Evolutionary conservation across 768 basidiomycete genomes (phyloP).

Genomic region (Amanita phalloides): DNA sequence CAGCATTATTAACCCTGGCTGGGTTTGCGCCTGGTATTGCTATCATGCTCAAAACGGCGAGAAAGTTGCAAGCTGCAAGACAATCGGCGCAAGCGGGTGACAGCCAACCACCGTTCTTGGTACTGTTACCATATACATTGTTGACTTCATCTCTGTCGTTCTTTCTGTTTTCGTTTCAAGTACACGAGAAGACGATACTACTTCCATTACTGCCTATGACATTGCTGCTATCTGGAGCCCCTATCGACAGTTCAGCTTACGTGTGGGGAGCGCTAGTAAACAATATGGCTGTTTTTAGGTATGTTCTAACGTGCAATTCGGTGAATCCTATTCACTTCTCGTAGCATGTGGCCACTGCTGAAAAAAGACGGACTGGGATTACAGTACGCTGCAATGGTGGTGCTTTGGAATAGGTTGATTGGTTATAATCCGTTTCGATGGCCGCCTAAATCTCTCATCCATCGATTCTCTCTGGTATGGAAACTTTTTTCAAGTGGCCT

Average conservation of each 20-base stretch:
- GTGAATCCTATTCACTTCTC: background rate
- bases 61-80: constrained; percentile 14
- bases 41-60: constrained; percentile 27
- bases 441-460: constrained; percentile 36
- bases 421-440: constrained; percentile 62
- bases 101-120: constrained; percentile 37
- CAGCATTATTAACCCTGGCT: constrained; percentile 52
- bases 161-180: constrained; percentile 95
- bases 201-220: constrained; percentile 80
- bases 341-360: constrained; percentile 91
- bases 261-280: constrained; percentile 67
- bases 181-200: constrained; percentile 90
- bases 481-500: constrained; percentile 2
- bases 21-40: constrained; percentile 60
- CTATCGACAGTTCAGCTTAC: constrained; percentile 47
- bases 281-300: constrained; percentile 88
- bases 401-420: constrained; percentile 77
- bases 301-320: constrained; percentile 11
- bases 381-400: constrained; percentile 57
- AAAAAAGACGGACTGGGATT: constrained; percentile 66
- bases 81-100: background rate
- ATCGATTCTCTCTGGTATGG: constrained; percentile 42
- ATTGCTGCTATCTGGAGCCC: constrained; percentile 52
- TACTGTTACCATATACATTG: constrained; percentile 71
- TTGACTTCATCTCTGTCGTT: constrained; percentile 81